Percentiles rank a stretch among this genome's conserved stretches.
phyloP scores from a whole-genome alignment of 2,329 filamentous ascomycete genomes.

The Pezicula carpinea region DNA sequence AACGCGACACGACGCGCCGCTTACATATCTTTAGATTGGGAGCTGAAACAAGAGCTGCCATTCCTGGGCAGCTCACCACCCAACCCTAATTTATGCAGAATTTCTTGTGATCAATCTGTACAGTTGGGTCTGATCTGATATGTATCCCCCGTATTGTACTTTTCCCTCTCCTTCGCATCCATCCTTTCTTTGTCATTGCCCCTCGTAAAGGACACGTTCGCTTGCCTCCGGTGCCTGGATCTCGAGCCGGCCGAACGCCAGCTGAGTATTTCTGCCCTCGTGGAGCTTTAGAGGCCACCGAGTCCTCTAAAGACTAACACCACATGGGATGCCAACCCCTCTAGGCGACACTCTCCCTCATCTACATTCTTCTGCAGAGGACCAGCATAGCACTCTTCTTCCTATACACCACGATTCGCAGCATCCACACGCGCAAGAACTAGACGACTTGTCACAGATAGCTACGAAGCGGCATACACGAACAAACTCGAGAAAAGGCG shows the following conservation, averaged over 20 bases:
- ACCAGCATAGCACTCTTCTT: conserved; percentile 15
- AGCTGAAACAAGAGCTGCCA: neutral
- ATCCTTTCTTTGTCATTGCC: conserved; percentile 7
- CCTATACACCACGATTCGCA: conserved; percentile 26
- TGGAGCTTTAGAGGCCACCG: conserved; percentile 25
- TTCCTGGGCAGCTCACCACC: neutral
- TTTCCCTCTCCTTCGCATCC: neutral
- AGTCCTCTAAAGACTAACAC: conserved; percentile 24
- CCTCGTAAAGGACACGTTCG: conserved; percentile 24
- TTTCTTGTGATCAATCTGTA: neutral
- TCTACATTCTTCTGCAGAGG: conserved; percentile 17
- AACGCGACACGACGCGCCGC: neutral
- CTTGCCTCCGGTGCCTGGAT: conserved; percentile 14
- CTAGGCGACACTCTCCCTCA: conserved; percentile 31
- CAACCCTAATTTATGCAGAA: too few species aligned
- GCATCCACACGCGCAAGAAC: conserved; percentile 25
- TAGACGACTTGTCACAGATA: conserved; percentile 22
- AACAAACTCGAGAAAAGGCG: conserved; percentile 1
- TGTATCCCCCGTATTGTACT: neutral
- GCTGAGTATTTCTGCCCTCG: neutral
- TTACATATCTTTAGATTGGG: neutral
- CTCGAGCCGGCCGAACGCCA: conserved; percentile 5
- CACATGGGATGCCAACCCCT: conserved; percentile 38
- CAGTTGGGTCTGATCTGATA: neutral
- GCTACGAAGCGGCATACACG: conserved; percentile 16